These are phyloP conservation scores for Rugonectria rugulosa DNA, from an alignment of 2,329 filamentous ascomycete genomes.

Conservation along the genomic window DNA sequence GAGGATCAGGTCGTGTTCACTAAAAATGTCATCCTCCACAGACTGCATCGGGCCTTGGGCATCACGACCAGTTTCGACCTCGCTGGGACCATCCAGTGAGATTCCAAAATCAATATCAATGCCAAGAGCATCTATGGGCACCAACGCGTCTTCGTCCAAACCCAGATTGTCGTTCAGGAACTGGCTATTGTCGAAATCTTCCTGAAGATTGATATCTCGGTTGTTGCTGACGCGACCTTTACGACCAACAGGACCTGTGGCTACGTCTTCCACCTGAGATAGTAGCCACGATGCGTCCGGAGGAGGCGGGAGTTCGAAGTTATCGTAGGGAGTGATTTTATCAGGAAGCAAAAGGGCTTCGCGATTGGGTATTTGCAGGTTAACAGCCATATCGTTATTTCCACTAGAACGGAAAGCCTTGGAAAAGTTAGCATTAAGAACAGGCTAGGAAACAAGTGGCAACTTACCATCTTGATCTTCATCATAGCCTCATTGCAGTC, in stretches of 20 bases:
- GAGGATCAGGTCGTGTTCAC: slow-evolving; percentile 66
- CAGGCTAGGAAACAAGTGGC: not conserved
- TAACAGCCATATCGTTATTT: slow-evolving; percentile 93
- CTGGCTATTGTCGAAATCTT: slow-evolving; percentile 78
- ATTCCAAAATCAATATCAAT: slow-evolving; percentile 79
- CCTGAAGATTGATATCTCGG: slow-evolving; percentile 72
- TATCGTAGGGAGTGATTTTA: slow-evolving; percentile 90
- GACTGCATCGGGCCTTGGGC: slow-evolving; percentile 69
- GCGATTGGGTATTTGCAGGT: slow-evolving; percentile 80
- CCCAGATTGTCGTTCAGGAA: slow-evolving; percentile 74
- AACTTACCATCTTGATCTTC: slow-evolving; percentile 95
- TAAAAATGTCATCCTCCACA: slow-evolving; percentile 74
- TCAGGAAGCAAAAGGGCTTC: slow-evolving; percentile 90
- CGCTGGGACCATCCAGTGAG: slow-evolving; percentile 69
- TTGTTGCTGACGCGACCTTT: slow-evolving; percentile 66
- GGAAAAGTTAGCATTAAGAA: slow-evolving; percentile 41
- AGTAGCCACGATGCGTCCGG: slow-evolving; percentile 88
- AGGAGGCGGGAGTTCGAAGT: slow-evolving; percentile 77
- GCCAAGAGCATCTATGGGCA: slow-evolving; percentile 71
- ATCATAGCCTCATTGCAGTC: slow-evolving; percentile 97
- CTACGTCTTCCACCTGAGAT: slow-evolving; percentile 73
- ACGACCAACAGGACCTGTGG: slow-evolving; percentile 60
- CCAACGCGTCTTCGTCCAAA: slow-evolving; percentile 65
- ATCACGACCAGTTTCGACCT: slow-evolving; percentile 88
- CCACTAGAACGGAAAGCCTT: slow-evolving; percentile 93